phyloP scores from a whole-genome alignment of 441 rosid genomes.

The Aquilaria agallochum region DNA sequence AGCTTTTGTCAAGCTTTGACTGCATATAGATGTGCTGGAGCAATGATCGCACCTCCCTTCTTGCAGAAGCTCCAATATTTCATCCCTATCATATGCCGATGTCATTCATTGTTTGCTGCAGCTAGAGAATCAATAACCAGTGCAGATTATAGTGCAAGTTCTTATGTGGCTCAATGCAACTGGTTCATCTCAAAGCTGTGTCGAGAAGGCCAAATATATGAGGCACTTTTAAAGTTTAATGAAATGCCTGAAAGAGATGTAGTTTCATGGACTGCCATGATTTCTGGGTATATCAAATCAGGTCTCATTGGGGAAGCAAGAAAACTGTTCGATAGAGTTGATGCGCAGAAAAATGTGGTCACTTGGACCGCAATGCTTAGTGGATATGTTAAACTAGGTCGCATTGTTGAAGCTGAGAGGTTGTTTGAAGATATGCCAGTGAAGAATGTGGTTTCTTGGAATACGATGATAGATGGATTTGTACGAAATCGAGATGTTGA shows the following conservation, averaged over 20 bases:
- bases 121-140: slow-evolving; percentile 16
- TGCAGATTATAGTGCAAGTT: slow-evolving; percentile 19
- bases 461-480: slow-evolving; percentile 64
- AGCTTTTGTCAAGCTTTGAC: too few relatives aligned
- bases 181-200: slow-evolving; percentile 38
- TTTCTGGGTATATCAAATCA: slow-evolving; percentile 50
- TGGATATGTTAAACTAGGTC: slow-evolving; percentile 47
- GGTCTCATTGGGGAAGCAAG: slow-evolving; percentile 60
- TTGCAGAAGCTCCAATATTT: too few relatives aligned
- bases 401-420: slow-evolving; percentile 47
- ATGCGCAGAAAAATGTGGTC: slow-evolving; percentile 58
- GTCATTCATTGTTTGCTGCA: background rate
- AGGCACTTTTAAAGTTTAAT: slow-evolving; percentile 58
- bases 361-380: slow-evolving; percentile 76
- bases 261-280: slow-evolving; percentile 57
- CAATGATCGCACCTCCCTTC: too few relatives aligned
- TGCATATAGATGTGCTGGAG: too few relatives aligned
- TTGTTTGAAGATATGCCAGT: slow-evolving; percentile 52
- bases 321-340: slow-evolving; percentile 41
- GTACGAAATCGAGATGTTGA: slow-evolving; percentile 37
- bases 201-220: slow-evolving; percentile 38
- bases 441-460: slow-evolving; percentile 69
- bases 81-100: too few relatives aligned
- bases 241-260: slow-evolving; percentile 44
- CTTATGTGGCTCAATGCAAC: slow-evolving; percentile 36